Conservation (phyloP, 257 asterid genomes). For the Agastache rugosa region DNA sequence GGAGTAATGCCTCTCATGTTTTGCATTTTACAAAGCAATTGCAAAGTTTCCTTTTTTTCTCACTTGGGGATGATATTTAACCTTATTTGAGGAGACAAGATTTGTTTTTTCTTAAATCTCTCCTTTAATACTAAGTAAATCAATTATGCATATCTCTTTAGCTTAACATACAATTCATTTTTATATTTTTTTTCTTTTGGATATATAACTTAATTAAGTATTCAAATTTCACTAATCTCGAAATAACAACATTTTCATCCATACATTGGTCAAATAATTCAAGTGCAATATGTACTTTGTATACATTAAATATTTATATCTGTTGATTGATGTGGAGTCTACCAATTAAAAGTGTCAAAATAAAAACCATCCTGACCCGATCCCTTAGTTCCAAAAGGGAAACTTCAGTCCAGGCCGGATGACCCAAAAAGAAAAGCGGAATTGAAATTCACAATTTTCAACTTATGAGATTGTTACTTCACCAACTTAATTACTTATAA, state of each 20-base stretch:
- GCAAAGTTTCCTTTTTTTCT: not conserved
- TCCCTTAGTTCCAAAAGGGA: too few relatives aligned
- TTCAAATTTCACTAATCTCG: too few relatives aligned
- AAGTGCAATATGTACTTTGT: too few relatives aligned
- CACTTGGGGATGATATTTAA: not conserved
- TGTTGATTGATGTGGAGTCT: too few relatives aligned
- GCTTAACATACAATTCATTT: not conserved
- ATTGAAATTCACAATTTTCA: not conserved
- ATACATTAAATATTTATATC: too few relatives aligned
- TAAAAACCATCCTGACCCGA: too few relatives aligned
- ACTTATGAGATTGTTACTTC: not conserved
- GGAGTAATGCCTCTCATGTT: not conserved
- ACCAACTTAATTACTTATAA: not conserved
- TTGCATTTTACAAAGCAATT: not conserved
- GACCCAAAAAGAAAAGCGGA: too few relatives aligned
- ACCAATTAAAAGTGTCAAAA: too few relatives aligned
- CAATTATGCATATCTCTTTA: not conserved
- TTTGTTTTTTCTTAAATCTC: not conserved
- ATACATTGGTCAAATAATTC: too few relatives aligned
- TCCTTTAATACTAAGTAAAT: not conserved
- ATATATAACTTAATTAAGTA: not conserved
- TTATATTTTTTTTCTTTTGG: not conserved
- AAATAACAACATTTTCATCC: too few relatives aligned
- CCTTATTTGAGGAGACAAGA: conserved; percentile 32
- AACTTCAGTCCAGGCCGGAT: too few relatives aligned